Conservation (phyloP, 2,329 filamentous ascomycete species). For the Aplosporella prunicola region DNA sequence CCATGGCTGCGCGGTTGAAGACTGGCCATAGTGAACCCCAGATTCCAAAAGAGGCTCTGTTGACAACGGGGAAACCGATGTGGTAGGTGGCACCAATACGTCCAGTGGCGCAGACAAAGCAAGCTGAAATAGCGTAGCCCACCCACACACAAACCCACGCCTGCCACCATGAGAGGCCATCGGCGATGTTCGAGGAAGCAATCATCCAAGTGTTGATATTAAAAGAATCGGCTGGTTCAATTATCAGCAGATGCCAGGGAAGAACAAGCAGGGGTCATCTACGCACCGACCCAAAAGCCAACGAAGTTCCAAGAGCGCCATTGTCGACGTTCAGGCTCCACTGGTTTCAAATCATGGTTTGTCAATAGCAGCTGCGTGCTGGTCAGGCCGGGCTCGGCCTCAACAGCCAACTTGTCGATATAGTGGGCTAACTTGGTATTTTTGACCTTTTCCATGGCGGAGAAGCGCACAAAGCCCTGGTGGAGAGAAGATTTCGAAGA, state of each 20-base stretch:
- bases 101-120: slow-evolving; percentile 68
- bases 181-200: slow-evolving; percentile 68
- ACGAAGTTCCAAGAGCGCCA: slow-evolving; percentile 87
- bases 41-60: slow-evolving; percentile 71
- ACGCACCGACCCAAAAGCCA: slow-evolving; percentile 64
- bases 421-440: slow-evolving; percentile 29
- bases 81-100: slow-evolving; percentile 82
- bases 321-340: slow-evolving; percentile 69
- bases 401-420: slow-evolving; percentile 57
- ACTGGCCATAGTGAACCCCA: slow-evolving; percentile 87
- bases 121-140: slow-evolving; percentile 67
- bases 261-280: neutral
- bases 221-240: slow-evolving; percentile 31
- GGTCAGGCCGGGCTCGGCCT: slow-evolving; percentile 66
- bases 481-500: too few relatives aligned
- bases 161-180: slow-evolving; percentile 83
- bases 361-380: slow-evolving; percentile 76
- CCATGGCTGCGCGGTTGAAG: slow-evolving; percentile 79
- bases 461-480: too few relatives aligned
- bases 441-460: slow-evolving; percentile 33
- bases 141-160: slow-evolving; percentile 69
- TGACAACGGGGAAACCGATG: slow-evolving; percentile 77
- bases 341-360: slow-evolving; percentile 71
- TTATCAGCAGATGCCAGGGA: slow-evolving; percentile 12
- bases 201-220: slow-evolving; percentile 83